Evolutionary conservation across 2,329 filamentous ascomycete genomes (phyloP), one percentile per base, ranked within the genome.

Genomic region (Akanthomyces uredinophilus): DNA sequence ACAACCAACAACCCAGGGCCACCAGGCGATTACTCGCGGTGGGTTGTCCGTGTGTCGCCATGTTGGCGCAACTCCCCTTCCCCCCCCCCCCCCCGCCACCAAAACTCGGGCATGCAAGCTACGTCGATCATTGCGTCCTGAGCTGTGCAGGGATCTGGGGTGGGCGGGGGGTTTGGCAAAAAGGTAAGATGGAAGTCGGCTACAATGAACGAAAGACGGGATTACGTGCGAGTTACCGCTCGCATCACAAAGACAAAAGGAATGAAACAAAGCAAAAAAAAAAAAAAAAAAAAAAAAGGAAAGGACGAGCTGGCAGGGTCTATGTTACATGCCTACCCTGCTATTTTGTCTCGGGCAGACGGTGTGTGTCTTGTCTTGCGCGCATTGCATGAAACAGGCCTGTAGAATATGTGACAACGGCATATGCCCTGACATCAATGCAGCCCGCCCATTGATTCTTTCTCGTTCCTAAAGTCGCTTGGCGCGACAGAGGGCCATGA

Each of bases 111-210:
- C 39, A 41, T 55, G 52, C 35, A 32, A 37, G 32, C 44, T 41
- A 4, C 41, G 55, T 58, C 37, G 56, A 58, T 58, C 55, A 58
- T 32, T 58, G 35, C 35, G 22, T 58, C 20, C 55, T 58, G 55
- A 59, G 56, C 56, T 59, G 56, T 59, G 37, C 56, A 59, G 18
- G 56, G 56, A 59, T 59, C 56, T 35, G 27, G 41, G 41, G 24
- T 16, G 5, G 41, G 18, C 39, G 16, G 24, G 53, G 37, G 46
- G 24, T 14, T 29, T 13, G 22, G 37, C 5, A 8, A 32, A 37
- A 39, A 16, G 37, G 37, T 16, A 35, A 35, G 32, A 39, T 39
- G 37, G 13, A 39, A 3, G 10, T 39, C 7, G 37, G 37, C 37
- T 39, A 16, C 37, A 39, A 39, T 39, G 37, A 39, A 39, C 37